Evolutionary conservation across 1,284 basidiomycete genomes (phyloP).

Genomic region (Heterobasidion annosum): DNA sequence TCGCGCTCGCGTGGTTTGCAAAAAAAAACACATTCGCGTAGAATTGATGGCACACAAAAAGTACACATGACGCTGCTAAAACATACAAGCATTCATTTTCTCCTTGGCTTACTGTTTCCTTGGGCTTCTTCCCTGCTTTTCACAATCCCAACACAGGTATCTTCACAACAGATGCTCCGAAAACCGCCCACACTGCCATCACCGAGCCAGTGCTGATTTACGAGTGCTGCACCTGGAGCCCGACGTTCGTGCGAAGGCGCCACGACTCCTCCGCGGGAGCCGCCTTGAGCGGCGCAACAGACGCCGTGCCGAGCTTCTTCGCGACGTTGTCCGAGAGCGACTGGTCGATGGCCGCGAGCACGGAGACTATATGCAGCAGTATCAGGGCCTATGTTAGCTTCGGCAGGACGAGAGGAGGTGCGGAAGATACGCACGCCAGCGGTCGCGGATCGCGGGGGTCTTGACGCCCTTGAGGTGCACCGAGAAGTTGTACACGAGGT

Average conservation of each 20-base stretch:
- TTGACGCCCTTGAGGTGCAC: conserved; percentile 66
- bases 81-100: too few species aligned
- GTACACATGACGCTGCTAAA: too few species aligned
- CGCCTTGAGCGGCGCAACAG: conserved; percentile 52
- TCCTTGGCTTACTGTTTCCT: too few species aligned
- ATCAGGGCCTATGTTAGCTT: not conserved
- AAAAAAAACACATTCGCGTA: too few species aligned
- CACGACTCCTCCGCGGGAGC: conserved; percentile 53
- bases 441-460: conserved; percentile 53
- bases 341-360: conserved; percentile 74
- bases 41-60: too few species aligned
- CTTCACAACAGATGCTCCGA: too few species aligned
- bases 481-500: conserved; percentile 72
- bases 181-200: too few species aligned
- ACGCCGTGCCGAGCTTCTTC: conserved; percentile 53
- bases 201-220: not conserved
- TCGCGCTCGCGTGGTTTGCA: too few species aligned
- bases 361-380: conserved; percentile 43
- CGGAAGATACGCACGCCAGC: conserved; percentile 47
- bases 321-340: conserved; percentile 68
- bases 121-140: too few species aligned
- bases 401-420: not conserved
- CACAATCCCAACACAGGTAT: too few species aligned
- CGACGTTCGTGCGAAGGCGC: conserved; percentile 31
- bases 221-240: not conserved